Conservation (phyloP, 352 stramenopile species). For the Globisporangium echinulatum region DNA sequence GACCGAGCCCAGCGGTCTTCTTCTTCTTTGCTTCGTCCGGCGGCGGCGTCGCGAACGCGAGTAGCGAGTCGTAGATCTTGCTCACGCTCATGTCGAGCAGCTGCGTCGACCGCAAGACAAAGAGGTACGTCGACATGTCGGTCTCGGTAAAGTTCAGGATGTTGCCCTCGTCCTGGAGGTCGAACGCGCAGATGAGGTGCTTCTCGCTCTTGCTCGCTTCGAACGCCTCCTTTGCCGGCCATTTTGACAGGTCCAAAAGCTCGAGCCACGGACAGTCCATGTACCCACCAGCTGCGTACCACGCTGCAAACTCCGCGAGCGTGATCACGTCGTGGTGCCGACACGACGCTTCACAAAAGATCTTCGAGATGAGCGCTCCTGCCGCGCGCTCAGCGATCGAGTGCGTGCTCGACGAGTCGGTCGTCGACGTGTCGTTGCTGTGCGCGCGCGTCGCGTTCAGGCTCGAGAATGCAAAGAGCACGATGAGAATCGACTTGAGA, state of each 20-base stretch:
- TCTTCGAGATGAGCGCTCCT: slow-evolving; percentile 87
- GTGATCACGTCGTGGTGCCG: slow-evolving; percentile 75
- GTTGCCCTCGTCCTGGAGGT: slow-evolving; percentile 78
- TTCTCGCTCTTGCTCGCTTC: slow-evolving; percentile 84
- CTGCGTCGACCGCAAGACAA: slow-evolving; percentile 78
- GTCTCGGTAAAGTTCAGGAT: slow-evolving; percentile 82
- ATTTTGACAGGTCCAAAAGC: slow-evolving; percentile 94
- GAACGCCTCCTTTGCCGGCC: slow-evolving; percentile 85
- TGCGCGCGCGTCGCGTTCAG: slow-evolving; percentile 58
- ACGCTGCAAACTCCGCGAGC: slow-evolving; percentile 94
- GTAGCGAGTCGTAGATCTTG: slow-evolving; percentile 74
- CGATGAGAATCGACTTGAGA: slow-evolving; percentile 72
- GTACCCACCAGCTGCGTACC: slow-evolving; percentile 94
- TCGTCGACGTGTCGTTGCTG: slow-evolving; percentile 49
- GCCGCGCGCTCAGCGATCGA: slow-evolving; percentile 81
- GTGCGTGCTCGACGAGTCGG: slow-evolving; percentile 68
- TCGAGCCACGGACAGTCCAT: slow-evolving; percentile 95
- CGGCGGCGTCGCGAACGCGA: slow-evolving; percentile 65
- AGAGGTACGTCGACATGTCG: slow-evolving; percentile 83
- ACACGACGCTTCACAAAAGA: slow-evolving; percentile 68
- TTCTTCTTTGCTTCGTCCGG: slow-evolving; percentile 62
- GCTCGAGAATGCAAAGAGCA: slow-evolving; percentile 82
- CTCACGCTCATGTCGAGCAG: slow-evolving; percentile 59
- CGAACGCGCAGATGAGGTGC: slow-evolving; percentile 79
- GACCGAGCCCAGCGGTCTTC: slow-evolving; percentile 29